Evolutionary conservation across 176 grass and related monocot species (phyloP).

Genomic region (Metroxylon sagu): DNA sequence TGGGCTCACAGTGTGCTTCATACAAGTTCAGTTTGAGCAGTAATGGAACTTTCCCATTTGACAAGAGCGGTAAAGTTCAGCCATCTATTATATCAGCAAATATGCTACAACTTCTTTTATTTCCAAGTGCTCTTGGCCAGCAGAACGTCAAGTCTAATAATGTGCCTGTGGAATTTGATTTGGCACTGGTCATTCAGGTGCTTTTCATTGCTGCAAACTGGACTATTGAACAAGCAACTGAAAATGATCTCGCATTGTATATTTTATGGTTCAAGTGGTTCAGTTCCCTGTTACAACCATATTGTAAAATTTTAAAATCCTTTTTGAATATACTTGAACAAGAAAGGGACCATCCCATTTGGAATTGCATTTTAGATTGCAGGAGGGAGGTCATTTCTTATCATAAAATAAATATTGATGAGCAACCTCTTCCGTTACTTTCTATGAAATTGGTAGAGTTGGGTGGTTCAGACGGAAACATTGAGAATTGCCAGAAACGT

Average conservation of each 20-base stretch:
- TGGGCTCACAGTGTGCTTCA: conserved; percentile 58
- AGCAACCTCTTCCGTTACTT: conserved; percentile 44
- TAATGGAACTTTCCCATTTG: conserved; percentile 6
- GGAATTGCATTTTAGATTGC: conserved; percentile 46
- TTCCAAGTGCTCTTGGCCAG: conserved; percentile 23
- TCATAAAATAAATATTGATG: conserved; percentile 49
- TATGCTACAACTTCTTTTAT: conserved; percentile 23
- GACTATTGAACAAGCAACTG: conserved; percentile 67
- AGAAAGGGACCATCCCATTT: conserved; percentile 60
- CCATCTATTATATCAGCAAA: conserved; percentile 32
- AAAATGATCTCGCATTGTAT: conserved; percentile 56
- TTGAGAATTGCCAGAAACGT: conserved; percentile 29
- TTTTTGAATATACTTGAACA: conserved; percentile 43
- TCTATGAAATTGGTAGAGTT: conserved; percentile 50
- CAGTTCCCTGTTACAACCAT: conserved; percentile 35
- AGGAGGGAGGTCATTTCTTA: conserved; percentile 44
- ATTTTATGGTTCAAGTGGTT: conserved; percentile 58
- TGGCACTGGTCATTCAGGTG: conserved; percentile 44
- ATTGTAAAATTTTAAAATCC: conserved; percentile 57
- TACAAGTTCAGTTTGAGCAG: conserved; percentile 42
- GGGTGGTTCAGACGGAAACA: conserved; percentile 20
- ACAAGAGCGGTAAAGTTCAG: conserved; percentile 23
- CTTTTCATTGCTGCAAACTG: conserved; percentile 95
- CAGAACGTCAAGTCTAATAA: conserved; percentile 14
- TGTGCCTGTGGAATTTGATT: conserved; percentile 31